Conservation (phyloP, 2,329 filamentous ascomycete genomes). For the Colletotrichum sublineola region DNA sequence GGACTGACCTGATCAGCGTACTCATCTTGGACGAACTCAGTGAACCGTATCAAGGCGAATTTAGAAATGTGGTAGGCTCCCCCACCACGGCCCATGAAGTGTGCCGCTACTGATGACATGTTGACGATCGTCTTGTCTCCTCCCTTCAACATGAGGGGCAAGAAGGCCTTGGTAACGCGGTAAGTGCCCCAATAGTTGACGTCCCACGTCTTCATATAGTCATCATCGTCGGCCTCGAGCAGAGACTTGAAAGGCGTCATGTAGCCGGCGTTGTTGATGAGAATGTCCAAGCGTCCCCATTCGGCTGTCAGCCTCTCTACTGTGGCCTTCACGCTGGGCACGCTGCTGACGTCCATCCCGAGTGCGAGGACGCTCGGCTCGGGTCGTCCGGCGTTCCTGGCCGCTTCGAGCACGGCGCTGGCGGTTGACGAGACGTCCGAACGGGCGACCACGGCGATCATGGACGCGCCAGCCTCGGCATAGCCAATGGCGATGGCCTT, state of each 20-base stretch:
- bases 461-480: conserved; percentile 64
- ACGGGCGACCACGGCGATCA: conserved; percentile 67
- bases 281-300: conserved; percentile 55
- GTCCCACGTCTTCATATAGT: conserved; percentile 63
- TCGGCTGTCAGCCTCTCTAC: conserved; percentile 43
- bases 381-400: conserved; percentile 47
- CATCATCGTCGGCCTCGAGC: conserved; percentile 53
- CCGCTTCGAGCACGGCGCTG: conserved; percentile 52
- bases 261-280: conserved; percentile 61
- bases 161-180: conserved; percentile 59
- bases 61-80: conserved; percentile 63
- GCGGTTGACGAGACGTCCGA: conserved; percentile 56
- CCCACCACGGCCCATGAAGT: conserved; percentile 50
- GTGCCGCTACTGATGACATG: conserved; percentile 59
- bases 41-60: conserved; percentile 62
- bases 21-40: conserved; percentile 62
- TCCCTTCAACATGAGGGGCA: conserved; percentile 59
- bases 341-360: conserved; percentile 54
- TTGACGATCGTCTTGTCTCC: conserved; percentile 60
- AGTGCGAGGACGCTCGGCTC: conserved; percentile 58
- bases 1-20: conserved; percentile 48
- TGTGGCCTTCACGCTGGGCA: conserved; percentile 50
- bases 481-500: conserved; percentile 66
- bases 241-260: conserved; percentile 50
- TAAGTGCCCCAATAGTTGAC: conserved; percentile 65